Evolutionary conservation across 768 basidiomycete genomes (phyloP).

Genomic region (Serendipita sp.): DNA sequence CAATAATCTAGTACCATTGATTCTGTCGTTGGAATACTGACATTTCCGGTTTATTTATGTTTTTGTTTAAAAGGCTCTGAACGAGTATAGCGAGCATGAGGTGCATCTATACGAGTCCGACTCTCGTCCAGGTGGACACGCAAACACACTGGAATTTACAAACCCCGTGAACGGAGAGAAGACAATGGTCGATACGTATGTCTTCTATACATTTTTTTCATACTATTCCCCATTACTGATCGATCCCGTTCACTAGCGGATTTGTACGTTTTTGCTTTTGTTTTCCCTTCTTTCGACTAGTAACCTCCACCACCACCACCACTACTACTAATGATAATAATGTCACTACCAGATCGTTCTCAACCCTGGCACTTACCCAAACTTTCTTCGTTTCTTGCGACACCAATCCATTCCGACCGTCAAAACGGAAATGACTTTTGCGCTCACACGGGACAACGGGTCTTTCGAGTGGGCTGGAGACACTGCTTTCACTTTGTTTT

Average conservation of each 20-base stretch:
- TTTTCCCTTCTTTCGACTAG: no score
- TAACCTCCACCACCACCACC: no score
- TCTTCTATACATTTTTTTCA: slow-evolving; percentile 1
- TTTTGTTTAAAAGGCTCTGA: slow-evolving; percentile 32
- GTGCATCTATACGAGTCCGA: slow-evolving; percentile 63
- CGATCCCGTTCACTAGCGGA: neutral
- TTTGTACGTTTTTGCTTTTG: neutral
- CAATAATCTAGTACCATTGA: slow-evolving; percentile 11
- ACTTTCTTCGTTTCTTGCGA: slow-evolving; percentile 54
- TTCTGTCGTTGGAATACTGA: neutral
- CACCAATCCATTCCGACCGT: slow-evolving; percentile 32
- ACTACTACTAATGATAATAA: no score
- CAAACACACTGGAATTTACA: slow-evolving; percentile 48
- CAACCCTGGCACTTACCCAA: slow-evolving; percentile 62
- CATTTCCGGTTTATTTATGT: neutral
- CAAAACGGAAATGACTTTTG: slow-evolving; percentile 62
- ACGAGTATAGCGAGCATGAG: slow-evolving; percentile 56
- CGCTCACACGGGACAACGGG: slow-evolving; percentile 53
- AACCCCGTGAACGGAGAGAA: slow-evolving; percentile 20
- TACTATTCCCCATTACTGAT: no score
- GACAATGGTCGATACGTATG: slow-evolving; percentile 47
- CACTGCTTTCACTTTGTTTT: slow-evolving; percentile 44
- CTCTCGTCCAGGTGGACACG: slow-evolving; percentile 52
- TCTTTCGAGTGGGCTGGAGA: slow-evolving; percentile 65
- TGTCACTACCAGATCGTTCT: slow-evolving; percentile 41